Evolutionary conservation across 768 basidiomycete genomes (phyloP).

Genomic region (Thelephora ganbajun): DNA sequence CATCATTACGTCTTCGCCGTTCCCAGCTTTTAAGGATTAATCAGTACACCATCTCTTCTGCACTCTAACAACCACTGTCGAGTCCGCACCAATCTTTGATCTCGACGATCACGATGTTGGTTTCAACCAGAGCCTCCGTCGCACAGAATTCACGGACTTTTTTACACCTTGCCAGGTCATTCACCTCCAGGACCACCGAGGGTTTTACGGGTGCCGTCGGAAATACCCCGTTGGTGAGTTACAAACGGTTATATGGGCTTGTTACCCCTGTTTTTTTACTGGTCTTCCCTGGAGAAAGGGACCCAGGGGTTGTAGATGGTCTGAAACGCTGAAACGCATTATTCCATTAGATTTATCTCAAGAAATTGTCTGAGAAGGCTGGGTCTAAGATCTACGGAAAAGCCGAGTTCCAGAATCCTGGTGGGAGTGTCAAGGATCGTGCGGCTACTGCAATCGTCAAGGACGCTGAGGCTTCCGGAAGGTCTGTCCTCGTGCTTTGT

Average conservation of each 20-base stretch:
- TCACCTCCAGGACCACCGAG: conserved; percentile 30
- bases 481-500: conserved; percentile 43
- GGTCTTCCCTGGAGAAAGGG: conserved; percentile 3
- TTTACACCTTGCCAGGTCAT: conserved; percentile 7
- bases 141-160: too few species aligned
- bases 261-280: too few species aligned
- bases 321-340: not conserved
- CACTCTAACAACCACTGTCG: not conserved
- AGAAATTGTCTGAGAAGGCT: conserved; percentile 66
- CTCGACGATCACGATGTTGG: conserved; percentile 10
- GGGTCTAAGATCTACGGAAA: conserved; percentile 86
- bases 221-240: conserved; percentile 79
- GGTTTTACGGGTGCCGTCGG: conserved; percentile 86
- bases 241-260: not conserved
- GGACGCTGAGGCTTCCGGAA: conserved; percentile 62
- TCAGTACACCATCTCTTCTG: not conserved
- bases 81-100: not conserved
- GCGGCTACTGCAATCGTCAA: conserved; percentile 82
- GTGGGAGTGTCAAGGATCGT: conserved; percentile 95
- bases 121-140: conserved; percentile 4
- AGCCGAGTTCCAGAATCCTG: conserved; percentile 97
- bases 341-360: conserved; percentile 58
- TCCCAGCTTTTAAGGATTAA: conserved; percentile 6
- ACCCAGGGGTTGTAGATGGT: not conserved
- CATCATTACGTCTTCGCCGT: not conserved